Conservation (phyloP, 2,329 filamentous ascomycete genomes). For the Cladophialophora chaetospira region DNA sequence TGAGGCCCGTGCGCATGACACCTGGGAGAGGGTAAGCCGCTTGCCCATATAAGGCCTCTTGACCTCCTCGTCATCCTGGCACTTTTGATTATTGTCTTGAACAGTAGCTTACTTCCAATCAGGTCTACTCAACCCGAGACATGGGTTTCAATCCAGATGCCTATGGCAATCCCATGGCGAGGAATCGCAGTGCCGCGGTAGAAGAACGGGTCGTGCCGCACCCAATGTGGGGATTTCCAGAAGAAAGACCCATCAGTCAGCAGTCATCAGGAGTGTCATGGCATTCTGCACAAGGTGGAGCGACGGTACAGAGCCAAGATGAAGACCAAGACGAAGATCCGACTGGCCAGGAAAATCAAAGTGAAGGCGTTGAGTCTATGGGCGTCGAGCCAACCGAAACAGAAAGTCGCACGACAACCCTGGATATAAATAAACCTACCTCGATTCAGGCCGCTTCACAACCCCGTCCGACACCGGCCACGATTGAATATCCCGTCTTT, state of each 20-base stretch:
- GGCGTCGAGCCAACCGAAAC: background rate
- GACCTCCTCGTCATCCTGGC: background rate
- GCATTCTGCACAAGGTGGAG: background rate
- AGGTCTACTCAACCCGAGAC: background rate
- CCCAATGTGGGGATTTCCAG: conserved; percentile 2
- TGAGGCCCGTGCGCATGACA: background rate
- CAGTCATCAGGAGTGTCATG: background rate
- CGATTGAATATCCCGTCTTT: background rate
- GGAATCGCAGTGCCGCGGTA: background rate
- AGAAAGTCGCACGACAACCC: background rate
- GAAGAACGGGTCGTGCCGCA: background rate
- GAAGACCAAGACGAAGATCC: background rate
- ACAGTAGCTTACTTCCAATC: background rate
- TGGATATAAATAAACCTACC: background rate
- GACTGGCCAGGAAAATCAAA: background rate
- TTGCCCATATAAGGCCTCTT: background rate
- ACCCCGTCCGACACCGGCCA: background rate
- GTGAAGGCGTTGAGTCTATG: background rate
- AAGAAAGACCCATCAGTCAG: background rate
- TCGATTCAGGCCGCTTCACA: background rate
- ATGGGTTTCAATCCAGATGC: conserved; percentile 9
- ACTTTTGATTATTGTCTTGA: background rate
- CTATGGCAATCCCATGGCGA: conserved; percentile 9
- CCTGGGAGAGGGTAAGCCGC: background rate
- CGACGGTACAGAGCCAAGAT: background rate